These are phyloP conservation scores for Diaporthe citri DNA, from an alignment of 2,329 filamentous ascomycete genomes.

Conservation along the genomic window DNA sequence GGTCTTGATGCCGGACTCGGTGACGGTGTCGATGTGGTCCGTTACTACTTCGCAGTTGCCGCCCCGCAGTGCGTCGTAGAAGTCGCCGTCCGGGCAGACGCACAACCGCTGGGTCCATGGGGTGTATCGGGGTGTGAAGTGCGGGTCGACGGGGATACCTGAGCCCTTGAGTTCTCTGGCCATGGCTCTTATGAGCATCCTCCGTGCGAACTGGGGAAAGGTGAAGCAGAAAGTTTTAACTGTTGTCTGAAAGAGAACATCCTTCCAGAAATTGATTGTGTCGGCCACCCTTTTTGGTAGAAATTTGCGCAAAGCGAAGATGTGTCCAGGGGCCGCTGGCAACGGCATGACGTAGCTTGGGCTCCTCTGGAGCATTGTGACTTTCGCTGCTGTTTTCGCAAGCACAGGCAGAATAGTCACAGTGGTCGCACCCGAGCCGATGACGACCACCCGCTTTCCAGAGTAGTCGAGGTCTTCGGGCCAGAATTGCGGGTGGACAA, in stretches of 20 bases:
- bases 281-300: slow-evolving; percentile 63
- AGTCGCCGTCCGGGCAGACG: slow-evolving; percentile 70
- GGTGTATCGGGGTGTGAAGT: slow-evolving; percentile 75
- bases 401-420: slow-evolving; percentile 81
- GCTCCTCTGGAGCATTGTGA: slow-evolving; percentile 86
- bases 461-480: slow-evolving; percentile 75
- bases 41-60: slow-evolving; percentile 63
- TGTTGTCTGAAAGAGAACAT: slow-evolving; percentile 60
- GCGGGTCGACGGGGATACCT: slow-evolving; percentile 66
- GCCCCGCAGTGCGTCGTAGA: slow-evolving; percentile 62
- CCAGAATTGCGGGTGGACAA: slow-evolving; percentile 83
- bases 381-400: slow-evolving; percentile 71
- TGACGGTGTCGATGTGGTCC: slow-evolving; percentile 65
- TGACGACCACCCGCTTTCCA: slow-evolving; percentile 76
- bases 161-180: slow-evolving; percentile 63
- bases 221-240: slow-evolving; percentile 63
- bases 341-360: slow-evolving; percentile 77
- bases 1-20: slow-evolving; percentile 60
- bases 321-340: slow-evolving; percentile 50
- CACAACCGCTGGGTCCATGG: slow-evolving; percentile 84
- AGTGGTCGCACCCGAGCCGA: slow-evolving; percentile 85
- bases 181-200: slow-evolving; percentile 60
- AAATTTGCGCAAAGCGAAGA: slow-evolving; percentile 54
- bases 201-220: slow-evolving; percentile 64
- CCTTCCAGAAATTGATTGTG: slow-evolving; percentile 62